These are phyloP conservation scores for Ascochyta clinopodiicola DNA, from an alignment of 2,329 filamentous ascomycete genomes.

Conservation along the genomic window DNA sequence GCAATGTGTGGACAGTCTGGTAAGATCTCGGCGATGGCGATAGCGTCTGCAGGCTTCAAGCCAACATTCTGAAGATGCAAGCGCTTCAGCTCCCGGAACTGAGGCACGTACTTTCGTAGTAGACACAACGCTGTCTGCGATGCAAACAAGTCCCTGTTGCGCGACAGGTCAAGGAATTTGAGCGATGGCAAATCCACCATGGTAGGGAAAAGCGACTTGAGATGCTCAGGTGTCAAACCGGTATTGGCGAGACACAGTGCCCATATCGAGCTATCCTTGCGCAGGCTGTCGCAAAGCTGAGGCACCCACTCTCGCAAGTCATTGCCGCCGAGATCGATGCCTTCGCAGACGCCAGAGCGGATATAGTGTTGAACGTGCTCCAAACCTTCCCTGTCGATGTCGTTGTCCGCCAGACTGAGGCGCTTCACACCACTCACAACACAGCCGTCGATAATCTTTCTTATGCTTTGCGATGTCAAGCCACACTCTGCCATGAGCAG, in stretches of 20 bases:
- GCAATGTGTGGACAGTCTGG: conserved; percentile 83
- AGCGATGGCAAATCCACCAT: conserved; percentile 74
- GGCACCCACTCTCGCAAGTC: conserved; percentile 61
- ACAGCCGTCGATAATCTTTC: conserved; percentile 80
- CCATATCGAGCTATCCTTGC: conserved; percentile 66
- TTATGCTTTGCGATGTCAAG: conserved; percentile 73
- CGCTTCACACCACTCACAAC: conserved; percentile 77
- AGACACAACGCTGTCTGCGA: conserved; percentile 76
- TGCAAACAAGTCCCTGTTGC: conserved; percentile 83
- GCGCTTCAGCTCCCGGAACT: conserved; percentile 77
- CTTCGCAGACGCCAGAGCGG: conserved; percentile 78
- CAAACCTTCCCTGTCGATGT: conserved; percentile 75
- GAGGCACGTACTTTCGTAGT: conserved; percentile 83
- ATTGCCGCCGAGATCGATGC: conserved; percentile 88
- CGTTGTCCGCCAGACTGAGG: conserved; percentile 83
- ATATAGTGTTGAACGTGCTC: conserved; percentile 79
- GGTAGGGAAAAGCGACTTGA: conserved; percentile 77
- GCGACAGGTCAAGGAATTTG: conserved; percentile 89
- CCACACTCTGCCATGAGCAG: conserved; percentile 82
- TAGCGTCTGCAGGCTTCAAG: conserved; percentile 85
- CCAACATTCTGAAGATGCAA: conserved; percentile 86
- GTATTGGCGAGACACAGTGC: conserved; percentile 87
- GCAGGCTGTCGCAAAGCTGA: conserved; percentile 59
- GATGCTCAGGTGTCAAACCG: conserved; percentile 73
- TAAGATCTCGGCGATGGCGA: conserved; percentile 86